A percentile compares a stretch with the other conserved stretches of the same genome.
phyloP scores from a whole-genome alignment of 306 rosid species.

The Vicia sativa region DNA sequence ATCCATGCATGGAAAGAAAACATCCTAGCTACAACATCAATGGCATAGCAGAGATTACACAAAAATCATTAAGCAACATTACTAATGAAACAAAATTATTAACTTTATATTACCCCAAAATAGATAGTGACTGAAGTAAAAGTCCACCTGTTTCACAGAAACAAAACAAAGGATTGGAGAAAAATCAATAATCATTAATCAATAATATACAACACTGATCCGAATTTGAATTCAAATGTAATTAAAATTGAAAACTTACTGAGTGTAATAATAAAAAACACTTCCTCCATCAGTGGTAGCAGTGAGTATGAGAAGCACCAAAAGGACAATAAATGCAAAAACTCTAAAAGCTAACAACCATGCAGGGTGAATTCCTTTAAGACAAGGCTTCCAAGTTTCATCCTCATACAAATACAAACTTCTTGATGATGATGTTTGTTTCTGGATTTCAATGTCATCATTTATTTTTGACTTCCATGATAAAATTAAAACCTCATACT shows the following conservation, averaged over 20 bases:
- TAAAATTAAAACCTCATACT: conserved; percentile 48
- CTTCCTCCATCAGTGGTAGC: conserved; percentile 66
- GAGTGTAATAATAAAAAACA: conserved; percentile 82
- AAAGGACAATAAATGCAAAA: conserved; percentile 75
- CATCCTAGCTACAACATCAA: conserved; percentile 71
- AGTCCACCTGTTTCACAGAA: conserved; percentile 79
- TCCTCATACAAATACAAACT: conserved; percentile 63
- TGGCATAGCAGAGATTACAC: conserved; percentile 1
- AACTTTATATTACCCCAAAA: conserved; percentile 73
- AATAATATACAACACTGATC: conserved; percentile 3
- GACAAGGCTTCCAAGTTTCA: conserved; percentile 94
- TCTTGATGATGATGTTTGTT: conserved; percentile 46
- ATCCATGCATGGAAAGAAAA: conserved; percentile 79
- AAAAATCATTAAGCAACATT: neutral
- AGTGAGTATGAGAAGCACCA: conserved; percentile 69
- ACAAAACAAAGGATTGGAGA: conserved; percentile 10
- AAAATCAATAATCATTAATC: conserved; percentile 31
- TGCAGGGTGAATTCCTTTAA: conserved; percentile 85
- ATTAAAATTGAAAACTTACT: conserved; percentile 52
- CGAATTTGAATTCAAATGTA: conserved; percentile 19
- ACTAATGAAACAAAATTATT: neutral
- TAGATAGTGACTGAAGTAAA: conserved; percentile 75
- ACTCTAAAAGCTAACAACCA: conserved; percentile 86
- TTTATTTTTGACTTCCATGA: conserved; percentile 31
- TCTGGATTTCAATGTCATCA: conserved; percentile 42